Evolutionary conservation across 495 filamentous ascomycete species (phyloP).

Genomic region (Aspergillus indologenus): DNA sequence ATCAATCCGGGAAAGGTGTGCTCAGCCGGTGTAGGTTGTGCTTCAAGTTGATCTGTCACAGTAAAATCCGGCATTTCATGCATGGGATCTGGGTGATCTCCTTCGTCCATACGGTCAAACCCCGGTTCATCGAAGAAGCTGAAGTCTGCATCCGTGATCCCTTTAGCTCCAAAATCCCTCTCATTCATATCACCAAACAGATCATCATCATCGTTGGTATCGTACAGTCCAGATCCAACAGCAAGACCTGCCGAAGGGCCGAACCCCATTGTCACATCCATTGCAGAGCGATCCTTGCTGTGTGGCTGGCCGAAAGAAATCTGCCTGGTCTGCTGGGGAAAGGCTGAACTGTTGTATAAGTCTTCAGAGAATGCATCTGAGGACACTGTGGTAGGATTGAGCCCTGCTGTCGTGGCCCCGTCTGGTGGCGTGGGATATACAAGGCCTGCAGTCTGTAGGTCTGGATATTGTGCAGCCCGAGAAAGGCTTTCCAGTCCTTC

Average conservation of each 20-base stretch:
- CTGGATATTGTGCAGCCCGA: slow-evolving; percentile 49
- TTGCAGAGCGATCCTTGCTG: slow-evolving; percentile 20
- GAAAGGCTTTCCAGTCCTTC: slow-evolving; percentile 45
- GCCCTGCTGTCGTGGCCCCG: slow-evolving; percentile 49
- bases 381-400: slow-evolving; percentile 18
- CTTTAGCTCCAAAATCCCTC: slow-evolving; percentile 74
- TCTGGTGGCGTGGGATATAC: slow-evolving; percentile 91
- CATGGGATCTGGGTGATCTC: slow-evolving; percentile 8
- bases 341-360: slow-evolving; percentile 19
- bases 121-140: slow-evolving; percentile 79
- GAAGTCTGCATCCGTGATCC: slow-evolving; percentile 86
- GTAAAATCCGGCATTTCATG: slow-evolving; percentile 16
- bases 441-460: slow-evolving; percentile 53
- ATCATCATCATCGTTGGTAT: slow-evolving; percentile 55
- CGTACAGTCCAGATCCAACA: slow-evolving; percentile 43
- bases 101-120: slow-evolving; percentile 33
- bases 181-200: slow-evolving; percentile 69
- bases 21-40: slow-evolving; percentile 7
- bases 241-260: slow-evolving; percentile 24
- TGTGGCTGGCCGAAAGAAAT: slow-evolving; percentile 14
- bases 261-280: slow-evolving; percentile 24
- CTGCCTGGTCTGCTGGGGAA: slow-evolving; percentile 12
- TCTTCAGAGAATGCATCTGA: slow-evolving; percentile 36
- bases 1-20: slow-evolving; percentile 1
- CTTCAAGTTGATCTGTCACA: slow-evolving; percentile 13